Evolutionary conservation across 805 yeast genomes (phyloP).

Genomic region (Candida railenensis): DNA sequence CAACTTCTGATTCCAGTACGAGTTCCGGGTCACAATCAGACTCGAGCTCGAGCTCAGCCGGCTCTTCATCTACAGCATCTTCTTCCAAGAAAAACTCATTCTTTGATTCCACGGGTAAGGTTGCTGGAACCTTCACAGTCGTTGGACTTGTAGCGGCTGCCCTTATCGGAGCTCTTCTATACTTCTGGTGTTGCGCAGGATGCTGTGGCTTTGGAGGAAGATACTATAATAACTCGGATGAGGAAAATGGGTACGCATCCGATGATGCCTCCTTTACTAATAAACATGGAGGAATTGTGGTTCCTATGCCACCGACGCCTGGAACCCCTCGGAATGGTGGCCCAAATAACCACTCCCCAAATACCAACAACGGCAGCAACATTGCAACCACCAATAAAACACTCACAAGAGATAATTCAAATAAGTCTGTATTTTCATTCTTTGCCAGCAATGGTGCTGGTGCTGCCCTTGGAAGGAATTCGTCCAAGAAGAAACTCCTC

Average conservation of each 20-base stretch:
- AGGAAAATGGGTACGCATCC: constrained; percentile 37
- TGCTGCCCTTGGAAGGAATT: constrained; percentile 24
- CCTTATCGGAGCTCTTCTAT: constrained; percentile 42
- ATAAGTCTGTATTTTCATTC: constrained; percentile 32
- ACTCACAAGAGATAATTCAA: constrained; percentile 33
- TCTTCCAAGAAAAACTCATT: constrained; percentile 38
- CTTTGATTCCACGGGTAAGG: constrained; percentile 70
- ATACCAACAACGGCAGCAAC: constrained; percentile 7
- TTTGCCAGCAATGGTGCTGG: constrained; percentile 13
- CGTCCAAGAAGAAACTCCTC: constrained; percentile 27
- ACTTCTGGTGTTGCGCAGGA: constrained; percentile 31
- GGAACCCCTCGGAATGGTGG: constrained; percentile 3
- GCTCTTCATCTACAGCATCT: constrained; percentile 6
- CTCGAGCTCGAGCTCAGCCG: constrained; percentile 7
- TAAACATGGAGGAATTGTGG: constrained; percentile 13
- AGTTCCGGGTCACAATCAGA: constrained; percentile 1
- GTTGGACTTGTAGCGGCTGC: constrained; percentile 65
- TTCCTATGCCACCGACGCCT: constrained; percentile 2
- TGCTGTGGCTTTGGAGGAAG: constrained; percentile 12
- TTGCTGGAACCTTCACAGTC: constrained; percentile 81
- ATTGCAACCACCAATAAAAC: constrained; percentile 7
- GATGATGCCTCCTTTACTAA: constrained; percentile 26
- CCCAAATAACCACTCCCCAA: background rate
- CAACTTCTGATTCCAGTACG: constrained; percentile 6
- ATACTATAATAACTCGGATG: constrained; percentile 33